Evolutionary conservation across 306 rosid genomes (phyloP).

Genomic region (Cucurbita ficifolia): DNA sequence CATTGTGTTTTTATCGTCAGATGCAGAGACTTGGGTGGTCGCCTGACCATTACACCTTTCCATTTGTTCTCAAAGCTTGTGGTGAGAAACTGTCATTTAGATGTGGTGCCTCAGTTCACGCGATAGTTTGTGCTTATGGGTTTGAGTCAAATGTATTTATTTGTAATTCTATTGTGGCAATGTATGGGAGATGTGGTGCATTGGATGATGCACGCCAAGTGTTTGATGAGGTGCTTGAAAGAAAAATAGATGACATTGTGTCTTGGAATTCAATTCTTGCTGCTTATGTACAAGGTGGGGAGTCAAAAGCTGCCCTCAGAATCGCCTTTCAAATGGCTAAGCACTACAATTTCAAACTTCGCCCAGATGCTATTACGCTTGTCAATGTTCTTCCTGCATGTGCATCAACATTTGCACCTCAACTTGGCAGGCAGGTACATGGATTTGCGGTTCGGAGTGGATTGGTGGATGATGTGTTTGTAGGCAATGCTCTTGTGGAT

Average conservation of each 20-base stretch:
- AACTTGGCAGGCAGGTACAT: conserved; percentile 53
- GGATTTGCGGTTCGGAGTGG: conserved; percentile 45
- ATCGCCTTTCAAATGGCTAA: conserved; percentile 34
- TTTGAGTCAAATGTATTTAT: conserved; percentile 57
- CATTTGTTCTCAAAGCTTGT: conserved; percentile 63
- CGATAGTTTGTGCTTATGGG: conserved; percentile 23
- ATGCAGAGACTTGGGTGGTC: conserved; percentile 53
- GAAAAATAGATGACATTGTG: conserved; percentile 51
- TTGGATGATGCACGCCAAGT: conserved; percentile 28
- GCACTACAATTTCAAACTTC: background rate
- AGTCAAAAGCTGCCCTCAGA: conserved; percentile 22
- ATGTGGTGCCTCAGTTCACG: conserved; percentile 40
- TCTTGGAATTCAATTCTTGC: conserved; percentile 74
- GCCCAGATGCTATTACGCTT: conserved; percentile 49
- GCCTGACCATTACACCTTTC: conserved; percentile 62
- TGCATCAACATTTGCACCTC: conserved; percentile 27
- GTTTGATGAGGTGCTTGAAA: conserved; percentile 48
- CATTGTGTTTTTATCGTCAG: conserved; percentile 20
- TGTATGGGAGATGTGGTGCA: conserved; percentile 56
- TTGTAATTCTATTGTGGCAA: conserved; percentile 54
- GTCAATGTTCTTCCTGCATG: conserved; percentile 71
- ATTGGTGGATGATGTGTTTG: conserved; percentile 59
- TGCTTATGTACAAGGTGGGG: conserved; percentile 27
- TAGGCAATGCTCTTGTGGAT: conserved; percentile 68
- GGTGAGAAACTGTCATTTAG: conserved; percentile 26